These are phyloP conservation scores for Penicillium crustosum DNA, from an alignment of 2,329 filamentous ascomycete species.

Conservation along the genomic window DNA sequence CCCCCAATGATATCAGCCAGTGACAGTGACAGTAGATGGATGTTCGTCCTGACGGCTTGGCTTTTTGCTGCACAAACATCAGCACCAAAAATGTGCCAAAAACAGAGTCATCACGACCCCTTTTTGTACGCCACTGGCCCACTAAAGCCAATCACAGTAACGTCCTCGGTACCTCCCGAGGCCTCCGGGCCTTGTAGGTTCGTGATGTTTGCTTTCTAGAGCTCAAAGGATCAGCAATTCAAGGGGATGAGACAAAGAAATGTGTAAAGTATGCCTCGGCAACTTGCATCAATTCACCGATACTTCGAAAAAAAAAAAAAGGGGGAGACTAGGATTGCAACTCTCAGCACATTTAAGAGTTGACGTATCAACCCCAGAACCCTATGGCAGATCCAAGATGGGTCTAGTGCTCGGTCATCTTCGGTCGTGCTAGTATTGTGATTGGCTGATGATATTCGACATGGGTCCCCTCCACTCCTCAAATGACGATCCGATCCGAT, in stretches of 20 bases:
- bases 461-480: background rate
- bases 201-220: background rate
- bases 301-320: background rate
- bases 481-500: slow-evolving; percentile 12
- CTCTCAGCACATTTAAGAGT: slow-evolving; percentile 10
- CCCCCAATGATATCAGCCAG: slow-evolving; percentile 10
- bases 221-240: background rate
- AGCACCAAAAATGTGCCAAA: background rate
- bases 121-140: slow-evolving; percentile 5
- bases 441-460: background rate
- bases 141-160: slow-evolving; percentile 9
- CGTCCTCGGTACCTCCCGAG: slow-evolving; percentile 15
- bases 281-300: background rate
- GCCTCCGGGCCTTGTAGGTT: slow-evolving; percentile 2
- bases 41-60: slow-evolving; percentile 6
- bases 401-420: slow-evolving; percentile 12
- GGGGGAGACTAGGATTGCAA: background rate
- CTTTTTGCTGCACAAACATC: slow-evolving; percentile 10
- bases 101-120: background rate
- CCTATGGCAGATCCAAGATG: slow-evolving; percentile 12
- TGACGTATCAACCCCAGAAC: slow-evolving; percentile 24
- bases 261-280: background rate
- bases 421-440: slow-evolving; percentile 4
- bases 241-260: background rate
- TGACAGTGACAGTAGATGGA: background rate